These are phyloP conservation scores for Dactylellina sp. DNA, from an alignment of 2,329 filamentous ascomycete genomes.

Conservation along the genomic window DNA sequence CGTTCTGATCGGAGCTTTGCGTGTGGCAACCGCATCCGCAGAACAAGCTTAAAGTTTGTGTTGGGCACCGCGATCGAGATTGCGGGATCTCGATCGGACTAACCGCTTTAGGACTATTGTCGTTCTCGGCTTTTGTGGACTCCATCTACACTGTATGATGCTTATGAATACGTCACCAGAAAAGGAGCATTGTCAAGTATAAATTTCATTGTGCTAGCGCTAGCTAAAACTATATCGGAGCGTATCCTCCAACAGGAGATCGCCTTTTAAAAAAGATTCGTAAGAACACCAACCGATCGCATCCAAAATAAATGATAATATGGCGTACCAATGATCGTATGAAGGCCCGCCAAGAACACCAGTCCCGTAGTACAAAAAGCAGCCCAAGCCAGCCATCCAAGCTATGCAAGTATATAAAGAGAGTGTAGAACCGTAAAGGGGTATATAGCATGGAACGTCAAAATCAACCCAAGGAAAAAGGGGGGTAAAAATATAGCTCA, in stretches of 20 bases:
- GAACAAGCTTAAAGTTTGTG: not conserved
- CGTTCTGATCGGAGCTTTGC: not conserved
- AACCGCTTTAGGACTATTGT: conserved; percentile 25
- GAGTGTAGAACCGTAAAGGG: conserved; percentile 33
- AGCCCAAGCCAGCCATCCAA: conserved; percentile 31
- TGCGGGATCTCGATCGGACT: conserved; percentile 10
- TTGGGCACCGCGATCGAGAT: not conserved
- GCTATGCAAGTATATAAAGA: conserved; percentile 39
- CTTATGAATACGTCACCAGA: no score
- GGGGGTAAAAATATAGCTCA: conserved; percentile 1
- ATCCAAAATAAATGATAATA: not conserved
- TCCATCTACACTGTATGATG: no score
- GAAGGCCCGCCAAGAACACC: conserved; percentile 16
- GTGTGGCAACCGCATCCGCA: not conserved
- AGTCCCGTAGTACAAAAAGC: conserved; percentile 15
- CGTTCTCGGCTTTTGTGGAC: no score
- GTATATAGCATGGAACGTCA: conserved; percentile 23
- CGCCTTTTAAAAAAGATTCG: not conserved
- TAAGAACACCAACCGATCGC: not conserved
- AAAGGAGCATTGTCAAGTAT: no score
- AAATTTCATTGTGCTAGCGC: not conserved
- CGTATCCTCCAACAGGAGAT: not conserved
- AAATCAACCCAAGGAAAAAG: conserved; percentile 4
- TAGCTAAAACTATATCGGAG: not conserved
- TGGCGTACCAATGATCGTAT: conserved; percentile 11